Evolutionary conservation across 805 yeast genomes (phyloP).

Genomic region (Yarrowia sp.): DNA sequence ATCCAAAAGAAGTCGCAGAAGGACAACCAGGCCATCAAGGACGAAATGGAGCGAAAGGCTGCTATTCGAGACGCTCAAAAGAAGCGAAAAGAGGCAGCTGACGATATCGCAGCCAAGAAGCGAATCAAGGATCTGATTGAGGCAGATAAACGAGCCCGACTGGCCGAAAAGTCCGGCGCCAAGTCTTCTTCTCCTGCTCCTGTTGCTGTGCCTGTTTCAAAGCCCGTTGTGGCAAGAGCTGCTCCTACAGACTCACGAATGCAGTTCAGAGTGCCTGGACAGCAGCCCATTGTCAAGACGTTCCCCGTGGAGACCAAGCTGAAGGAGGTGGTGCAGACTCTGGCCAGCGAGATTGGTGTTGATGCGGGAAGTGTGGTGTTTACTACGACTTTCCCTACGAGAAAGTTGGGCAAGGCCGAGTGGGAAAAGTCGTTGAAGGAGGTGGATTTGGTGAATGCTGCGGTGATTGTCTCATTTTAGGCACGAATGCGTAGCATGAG

Average conservation of each 20-base stretch:
- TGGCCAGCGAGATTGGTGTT: constrained; percentile 33
- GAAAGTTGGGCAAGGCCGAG: constrained; percentile 31
- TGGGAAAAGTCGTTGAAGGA: constrained; percentile 36
- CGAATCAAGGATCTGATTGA: constrained; percentile 39
- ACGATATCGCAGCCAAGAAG: constrained; percentile 37
- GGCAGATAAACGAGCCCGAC: constrained; percentile 39
- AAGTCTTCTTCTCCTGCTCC: constrained; percentile 31
- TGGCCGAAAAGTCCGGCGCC: constrained; percentile 30
- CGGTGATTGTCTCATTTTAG: constrained; percentile 32
- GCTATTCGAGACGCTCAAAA: constrained; percentile 38
- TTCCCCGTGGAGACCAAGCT: constrained; percentile 36
- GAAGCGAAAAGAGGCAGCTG: constrained; percentile 36
- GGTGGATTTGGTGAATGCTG: constrained; percentile 39
- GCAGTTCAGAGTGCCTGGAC: constrained; percentile 33
- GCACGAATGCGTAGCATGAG: too few relatives aligned
- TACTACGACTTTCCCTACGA: constrained; percentile 39
- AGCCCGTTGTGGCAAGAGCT: constrained; percentile 26
- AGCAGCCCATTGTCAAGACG: constrained; percentile 34
- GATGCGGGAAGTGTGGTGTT: constrained; percentile 32
- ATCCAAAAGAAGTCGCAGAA: constrained; percentile 36
- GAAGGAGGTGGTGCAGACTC: constrained; percentile 35
- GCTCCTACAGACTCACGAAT: constrained; percentile 33
- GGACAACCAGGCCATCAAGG: constrained; percentile 35
- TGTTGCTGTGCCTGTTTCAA: constrained; percentile 23
- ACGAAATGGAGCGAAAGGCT: constrained; percentile 38